Conservation (phyloP, 768 basidiomycete genomes). For the Rhodotorula paludigena region DNA sequence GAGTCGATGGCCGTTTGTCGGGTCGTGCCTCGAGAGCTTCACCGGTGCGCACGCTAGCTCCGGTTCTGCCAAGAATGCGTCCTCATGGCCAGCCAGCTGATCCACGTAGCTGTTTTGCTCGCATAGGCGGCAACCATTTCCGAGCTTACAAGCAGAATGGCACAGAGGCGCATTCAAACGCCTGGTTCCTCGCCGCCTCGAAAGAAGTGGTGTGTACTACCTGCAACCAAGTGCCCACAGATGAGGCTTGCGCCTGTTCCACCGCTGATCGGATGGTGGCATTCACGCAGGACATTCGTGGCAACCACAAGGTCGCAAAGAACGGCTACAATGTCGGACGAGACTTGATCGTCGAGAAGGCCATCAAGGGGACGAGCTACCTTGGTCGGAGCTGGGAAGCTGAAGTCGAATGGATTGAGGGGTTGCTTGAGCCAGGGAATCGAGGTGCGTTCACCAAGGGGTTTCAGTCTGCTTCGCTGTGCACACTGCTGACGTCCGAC, state of each 20-base stretch:
- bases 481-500: background rate
- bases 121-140: conserved; percentile 80
- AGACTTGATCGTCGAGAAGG: conserved; percentile 65
- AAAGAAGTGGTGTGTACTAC: conserved; percentile 55
- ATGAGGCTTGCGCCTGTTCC: too few species aligned
- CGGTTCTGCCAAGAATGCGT: too few species aligned
- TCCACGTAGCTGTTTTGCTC: too few species aligned
- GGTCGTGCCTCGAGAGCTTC: conserved; percentile 83
- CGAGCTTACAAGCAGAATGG: conserved; percentile 87
- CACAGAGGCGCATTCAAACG: conserved; percentile 62
- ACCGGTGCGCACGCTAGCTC: conserved; percentile 51
- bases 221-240: too few species aligned
- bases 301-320: conserved; percentile 62
- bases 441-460: conserved; percentile 63
- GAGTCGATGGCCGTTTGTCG: conserved; percentile 58
- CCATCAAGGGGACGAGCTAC: conserved; percentile 60
- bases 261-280: background rate
- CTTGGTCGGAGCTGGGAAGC: conserved; percentile 68
- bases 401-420: conserved; percentile 68
- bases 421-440: conserved; percentile 61
- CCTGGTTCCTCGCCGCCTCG: conserved; percentile 79
- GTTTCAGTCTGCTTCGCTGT: too few species aligned
- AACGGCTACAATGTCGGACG: conserved; percentile 79
- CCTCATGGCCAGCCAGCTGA: too few species aligned
- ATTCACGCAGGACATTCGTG: conserved; percentile 23